Evolutionary conservation across 108 stramenopile species (phyloP), one percentile per base, ranked within the genome.

Genomic region (Cyclotella choctawhatcheeana): DNA sequence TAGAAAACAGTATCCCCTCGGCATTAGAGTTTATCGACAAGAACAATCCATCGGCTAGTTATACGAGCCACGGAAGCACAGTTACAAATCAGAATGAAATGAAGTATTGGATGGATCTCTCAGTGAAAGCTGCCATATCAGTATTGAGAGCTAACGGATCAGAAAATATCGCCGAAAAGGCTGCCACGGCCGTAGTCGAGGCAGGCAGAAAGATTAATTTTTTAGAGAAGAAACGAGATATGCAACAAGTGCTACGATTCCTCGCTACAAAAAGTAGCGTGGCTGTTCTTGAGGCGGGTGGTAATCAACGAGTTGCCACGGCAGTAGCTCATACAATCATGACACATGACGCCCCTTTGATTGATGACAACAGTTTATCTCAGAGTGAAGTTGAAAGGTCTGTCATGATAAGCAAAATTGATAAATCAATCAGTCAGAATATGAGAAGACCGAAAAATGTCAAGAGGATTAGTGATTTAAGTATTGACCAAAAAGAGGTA

Each of bases 61-160:
- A n/a, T n/a, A n/a, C n/a, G n/a, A n/a, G n/a, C n/a, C n/a, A n/a
- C n/a, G 51, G 51, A 52, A 52, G 10, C 27, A 30, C 30, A 3
- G n/a, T 14, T 2, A 56, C 55, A 56, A 31, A 30, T n/a, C 29
- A 56, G 12, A 2, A 14, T 6, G 55, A 56, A 30, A 56, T 56
- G 29, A 56, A 56, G 20, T 56, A 56, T 30, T 56, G 55, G 76
- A 64, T 59, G 24, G 62, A 56, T 35, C 58, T 77, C 13, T 78
- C 77, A 47, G 77, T 77, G 0, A 17, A 34, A 33, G 77, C 69
- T 1, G 69, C 77, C 12, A 78, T 78, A 52, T 62, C 69, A 17
- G 77, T 78, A n/a, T 48, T 77, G 33, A 54, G 65, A 50, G 63
- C 69, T 12, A 61, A 65, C 17, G 77, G 77, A 47, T 66, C 62